Evolutionary conservation across 805 yeast species (phyloP).

Genomic region (Maudiozyma turicensis): DNA sequence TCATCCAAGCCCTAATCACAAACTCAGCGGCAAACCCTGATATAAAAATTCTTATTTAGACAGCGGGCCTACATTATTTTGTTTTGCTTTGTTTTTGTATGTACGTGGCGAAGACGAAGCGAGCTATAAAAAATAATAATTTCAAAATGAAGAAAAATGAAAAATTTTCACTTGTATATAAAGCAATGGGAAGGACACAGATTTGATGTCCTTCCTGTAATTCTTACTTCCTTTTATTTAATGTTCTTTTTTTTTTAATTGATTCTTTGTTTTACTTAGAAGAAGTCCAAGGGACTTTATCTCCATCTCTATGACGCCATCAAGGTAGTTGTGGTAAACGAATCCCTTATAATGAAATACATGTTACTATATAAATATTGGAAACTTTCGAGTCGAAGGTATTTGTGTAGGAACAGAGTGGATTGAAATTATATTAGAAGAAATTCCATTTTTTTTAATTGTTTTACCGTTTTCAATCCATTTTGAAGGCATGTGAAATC

Average conservation of each 20-base stretch:
- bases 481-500: slow-evolving; percentile 28
- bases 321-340: slow-evolving; percentile 44
- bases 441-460: background rate
- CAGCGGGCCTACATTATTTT: too few relatives aligned
- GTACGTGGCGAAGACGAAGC: too few relatives aligned
- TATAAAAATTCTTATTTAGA: too few relatives aligned
- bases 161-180: too few relatives aligned
- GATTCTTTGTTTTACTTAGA: background rate
- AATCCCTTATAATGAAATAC: slow-evolving; percentile 36
- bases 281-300: slow-evolving; percentile 32
- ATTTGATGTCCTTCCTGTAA: background rate
- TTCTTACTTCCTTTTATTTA: background rate
- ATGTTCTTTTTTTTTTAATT: background rate
- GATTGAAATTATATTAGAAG: slow-evolving; percentile 6
- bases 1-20: too few relatives aligned
- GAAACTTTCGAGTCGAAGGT: slow-evolving; percentile 5
- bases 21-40: too few relatives aligned
- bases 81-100: too few relatives aligned
- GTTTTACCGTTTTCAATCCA: slow-evolving; percentile 14
- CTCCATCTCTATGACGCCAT: slow-evolving; percentile 36
- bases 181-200: too few relatives aligned
- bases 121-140: too few relatives aligned
- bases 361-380: slow-evolving; percentile 3
- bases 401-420: slow-evolving; percentile 21
- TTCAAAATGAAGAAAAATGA: too few relatives aligned